Conservation (phyloP, 805 yeast species). For the Ogataea nitratoaversa region DNA sequence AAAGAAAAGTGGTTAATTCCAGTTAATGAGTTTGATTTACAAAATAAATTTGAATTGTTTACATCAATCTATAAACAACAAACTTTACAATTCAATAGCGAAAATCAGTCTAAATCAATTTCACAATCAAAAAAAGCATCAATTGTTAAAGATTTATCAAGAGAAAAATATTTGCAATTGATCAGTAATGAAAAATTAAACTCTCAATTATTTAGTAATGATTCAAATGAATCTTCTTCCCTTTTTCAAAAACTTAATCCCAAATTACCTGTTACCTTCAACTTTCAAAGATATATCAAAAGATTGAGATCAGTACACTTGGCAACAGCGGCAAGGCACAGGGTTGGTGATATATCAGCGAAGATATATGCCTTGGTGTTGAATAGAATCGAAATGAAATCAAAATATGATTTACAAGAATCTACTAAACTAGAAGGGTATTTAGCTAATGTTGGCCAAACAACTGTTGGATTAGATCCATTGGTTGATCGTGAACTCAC, state of each 20-base stretch:
- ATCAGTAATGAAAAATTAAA: constrained; percentile 10
- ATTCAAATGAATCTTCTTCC: constrained; percentile 7
- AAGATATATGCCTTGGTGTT: constrained; percentile 59
- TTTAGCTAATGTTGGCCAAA: constrained; percentile 29
- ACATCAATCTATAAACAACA: constrained; percentile 37
- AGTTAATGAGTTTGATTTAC: constrained; percentile 32
- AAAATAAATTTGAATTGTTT: constrained; percentile 29
- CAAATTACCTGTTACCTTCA: constrained; percentile 51
- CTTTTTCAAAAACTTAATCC: constrained; percentile 41
- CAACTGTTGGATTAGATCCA: constrained; percentile 33
- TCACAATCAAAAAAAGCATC: constrained; percentile 54
- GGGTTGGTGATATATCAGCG: constrained; percentile 68
- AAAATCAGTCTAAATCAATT: constrained; percentile 25
- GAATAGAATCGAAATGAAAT: constrained; percentile 50
- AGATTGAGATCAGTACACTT: constrained; percentile 62
- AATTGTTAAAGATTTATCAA: constrained; percentile 59
- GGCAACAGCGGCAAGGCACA: constrained; percentile 54
- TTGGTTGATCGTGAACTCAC: constrained; percentile 18
- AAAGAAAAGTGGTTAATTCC: constrained; percentile 49
- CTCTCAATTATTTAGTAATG: constrained; percentile 8
- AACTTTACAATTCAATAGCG: constrained; percentile 28
- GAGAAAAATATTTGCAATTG: constrained; percentile 23
- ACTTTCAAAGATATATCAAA: constrained; percentile 64
- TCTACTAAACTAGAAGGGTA: constrained; percentile 23
- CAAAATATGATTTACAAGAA: constrained; percentile 32